Evolutionary conservation across 495 filamentous ascomycete species (phyloP).

Genomic region (Corynascus novoguineensis): DNA sequence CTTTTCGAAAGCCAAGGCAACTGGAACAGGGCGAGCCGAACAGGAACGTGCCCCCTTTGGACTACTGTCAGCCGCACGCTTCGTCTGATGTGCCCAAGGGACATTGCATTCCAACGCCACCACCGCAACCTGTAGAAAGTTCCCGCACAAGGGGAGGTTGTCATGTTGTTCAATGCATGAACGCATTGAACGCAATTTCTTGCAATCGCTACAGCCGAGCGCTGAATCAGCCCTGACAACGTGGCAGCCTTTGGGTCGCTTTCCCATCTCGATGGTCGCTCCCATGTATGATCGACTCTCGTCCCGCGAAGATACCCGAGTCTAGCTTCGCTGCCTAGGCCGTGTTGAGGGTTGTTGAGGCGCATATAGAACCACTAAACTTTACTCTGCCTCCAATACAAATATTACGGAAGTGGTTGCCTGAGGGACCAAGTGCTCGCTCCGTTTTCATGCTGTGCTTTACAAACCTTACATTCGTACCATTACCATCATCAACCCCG

Average conservation of each 20-base stretch:
- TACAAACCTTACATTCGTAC: not conserved
- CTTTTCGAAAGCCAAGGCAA: not conserved
- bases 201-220: constrained; percentile 15
- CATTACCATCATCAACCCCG: constrained; percentile 2
- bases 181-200: constrained; percentile 34
- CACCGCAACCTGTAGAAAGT: not conserved
- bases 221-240: constrained; percentile 28
- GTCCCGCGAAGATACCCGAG: constrained; percentile 7
- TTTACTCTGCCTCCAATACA: no score
- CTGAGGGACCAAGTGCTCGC: no score
- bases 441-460: no score
- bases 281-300: constrained; percentile 25
- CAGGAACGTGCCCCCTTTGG: no score
- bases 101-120: not conserved
- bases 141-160: not conserved
- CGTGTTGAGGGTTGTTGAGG: no score
- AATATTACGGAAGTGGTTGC: not conserved
- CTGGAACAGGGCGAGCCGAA: no score
- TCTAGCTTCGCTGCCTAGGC: not conserved
- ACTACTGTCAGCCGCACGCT: not conserved
- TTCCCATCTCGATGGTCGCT: constrained; percentile 20
- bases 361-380: no score
- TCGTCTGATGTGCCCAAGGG: not conserved
- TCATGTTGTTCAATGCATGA: constrained; percentile 24
- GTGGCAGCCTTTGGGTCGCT: constrained; percentile 10